Evolutionary conservation across 805 yeast genomes (phyloP), one percentile per base, ranked within the genome.

Genomic region (Candida anglica): DNA sequence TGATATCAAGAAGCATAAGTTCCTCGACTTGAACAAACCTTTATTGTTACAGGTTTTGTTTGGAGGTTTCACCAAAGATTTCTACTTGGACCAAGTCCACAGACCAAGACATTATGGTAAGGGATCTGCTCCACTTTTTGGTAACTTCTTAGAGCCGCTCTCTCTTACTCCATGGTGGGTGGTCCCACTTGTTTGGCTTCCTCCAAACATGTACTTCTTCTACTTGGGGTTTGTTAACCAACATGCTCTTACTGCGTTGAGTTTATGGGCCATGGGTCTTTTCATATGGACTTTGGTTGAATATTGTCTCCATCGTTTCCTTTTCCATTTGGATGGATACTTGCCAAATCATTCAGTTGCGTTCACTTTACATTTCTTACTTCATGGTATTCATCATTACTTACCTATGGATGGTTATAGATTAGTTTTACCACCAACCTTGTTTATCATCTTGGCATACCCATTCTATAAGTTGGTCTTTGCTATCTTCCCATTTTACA

Each of bases 51-150:
- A 93, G 66, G 86, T 93, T 29, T 62, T 87, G 36, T 69, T 75
- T 40, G 79, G 88, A 27, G 71, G 74, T 22, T 93, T 88, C 70
- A 54, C 84, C 27, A 91, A 86, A 56, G 94, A 86, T 27, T 91
- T 93, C 52, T 93, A 93, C 59, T 70, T 93, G 53, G 96, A 88
- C 56, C 97, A 93, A 63, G 93, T 93, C 27, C 98, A 93, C 60
- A 79, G 97, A 62, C 98, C 98, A 34, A 81, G 98, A 56, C 98
- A 93, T 60, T 93, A 89, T 56, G 98, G 98, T 44, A 81, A 88
- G 56, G 97, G 96, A 8, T 86, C 96, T 3, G 98, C 98, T 9
- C 96, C 89, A 5, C 58, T 93, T 35, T 93, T 93, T 60, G 98
- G 98, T 31, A 88, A 89, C 61, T 85, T 91, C 59, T 66, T 93